Conservation (phyloP, 805 yeast genomes). For the Vanderwaltozyma tropicalis region DNA sequence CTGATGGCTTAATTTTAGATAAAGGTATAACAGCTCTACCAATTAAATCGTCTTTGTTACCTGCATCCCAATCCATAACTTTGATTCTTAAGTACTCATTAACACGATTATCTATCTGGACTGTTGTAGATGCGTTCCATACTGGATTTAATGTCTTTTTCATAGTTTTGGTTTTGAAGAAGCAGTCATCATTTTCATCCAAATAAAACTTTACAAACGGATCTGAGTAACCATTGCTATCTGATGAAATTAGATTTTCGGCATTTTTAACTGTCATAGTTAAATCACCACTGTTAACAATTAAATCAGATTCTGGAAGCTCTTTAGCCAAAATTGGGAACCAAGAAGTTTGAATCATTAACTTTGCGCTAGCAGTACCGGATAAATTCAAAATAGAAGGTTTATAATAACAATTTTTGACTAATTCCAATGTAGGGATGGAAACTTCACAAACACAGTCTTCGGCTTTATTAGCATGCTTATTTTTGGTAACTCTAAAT, state of each 20-base stretch:
- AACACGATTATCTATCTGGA: slow-evolving; percentile 50
- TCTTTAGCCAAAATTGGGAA: slow-evolving; percentile 55
- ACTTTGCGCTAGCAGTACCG: slow-evolving; percentile 42
- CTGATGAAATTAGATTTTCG: slow-evolving; percentile 68
- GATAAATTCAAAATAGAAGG: slow-evolving; percentile 48
- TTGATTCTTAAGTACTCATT: slow-evolving; percentile 48
- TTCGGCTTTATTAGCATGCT: slow-evolving; percentile 43
- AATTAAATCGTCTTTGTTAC: slow-evolving; percentile 72
- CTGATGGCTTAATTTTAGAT: slow-evolving; percentile 39
- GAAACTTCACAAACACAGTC: slow-evolving; percentile 51
- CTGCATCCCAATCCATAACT: slow-evolving; percentile 88
- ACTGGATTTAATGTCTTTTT: slow-evolving; percentile 87
- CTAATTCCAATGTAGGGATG: slow-evolving; percentile 54
- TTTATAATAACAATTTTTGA: slow-evolving; percentile 52
- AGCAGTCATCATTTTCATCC: slow-evolving; percentile 46
- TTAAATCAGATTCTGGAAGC: slow-evolving; percentile 66
- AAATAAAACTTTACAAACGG: slow-evolving; percentile 69
- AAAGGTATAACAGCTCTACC: slow-evolving; percentile 56
- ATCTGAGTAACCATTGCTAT: slow-evolving; percentile 85
- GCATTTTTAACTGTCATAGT: slow-evolving; percentile 55
- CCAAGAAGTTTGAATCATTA: slow-evolving; percentile 61
- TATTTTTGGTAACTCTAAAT: slow-evolving; percentile 51
- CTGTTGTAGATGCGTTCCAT: slow-evolving; percentile 64
- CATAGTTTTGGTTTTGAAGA: slow-evolving; percentile 65
- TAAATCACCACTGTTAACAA: slow-evolving; percentile 64